Percentiles rank a stretch among this genome's conserved stretches.
phyloP scores from a whole-genome alignment of 306 rosid genomes.

The Inga leiocalycina region DNA sequence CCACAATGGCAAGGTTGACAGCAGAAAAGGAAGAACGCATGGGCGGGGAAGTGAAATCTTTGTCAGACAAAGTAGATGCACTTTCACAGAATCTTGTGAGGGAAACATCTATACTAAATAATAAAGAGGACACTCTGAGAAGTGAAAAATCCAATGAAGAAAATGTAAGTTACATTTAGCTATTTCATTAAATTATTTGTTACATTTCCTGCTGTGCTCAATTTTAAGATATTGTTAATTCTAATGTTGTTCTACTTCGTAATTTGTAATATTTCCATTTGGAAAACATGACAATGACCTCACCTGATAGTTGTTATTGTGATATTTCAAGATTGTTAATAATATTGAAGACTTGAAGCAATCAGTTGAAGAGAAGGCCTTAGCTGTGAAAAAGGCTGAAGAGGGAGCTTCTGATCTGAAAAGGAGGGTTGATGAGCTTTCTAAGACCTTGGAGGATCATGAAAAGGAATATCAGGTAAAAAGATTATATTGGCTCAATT shows the following conservation, averaged over 20 bases:
- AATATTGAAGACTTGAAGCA: constrained; percentile 81
- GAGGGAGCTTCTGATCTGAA: constrained; percentile 89
- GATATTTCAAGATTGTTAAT: constrained; percentile 57
- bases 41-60: constrained; percentile 89
- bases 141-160: constrained; percentile 77
- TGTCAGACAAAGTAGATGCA: constrained; percentile 71
- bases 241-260: constrained; percentile 24
- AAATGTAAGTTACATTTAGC: constrained; percentile 53
- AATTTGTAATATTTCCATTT: constrained; percentile 10
- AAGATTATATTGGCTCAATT: constrained; percentile 17
- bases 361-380: constrained; percentile 69
- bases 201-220: constrained; percentile 17
- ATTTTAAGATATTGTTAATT: neutral
- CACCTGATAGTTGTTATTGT: constrained; percentile 32
- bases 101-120: constrained; percentile 71
- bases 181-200: neutral
- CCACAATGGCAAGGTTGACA: constrained; percentile 60
- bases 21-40: constrained; percentile 87
- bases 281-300: neutral
- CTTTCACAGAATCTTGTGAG: constrained; percentile 77
- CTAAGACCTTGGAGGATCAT: constrained; percentile 67
- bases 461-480: constrained; percentile 91
- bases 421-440: constrained; percentile 67
- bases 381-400: constrained; percentile 79
- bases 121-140: constrained; percentile 76